Conservation (phyloP, 108 stramenopile genomes). For the Stephanodiscus triporus region DNA sequence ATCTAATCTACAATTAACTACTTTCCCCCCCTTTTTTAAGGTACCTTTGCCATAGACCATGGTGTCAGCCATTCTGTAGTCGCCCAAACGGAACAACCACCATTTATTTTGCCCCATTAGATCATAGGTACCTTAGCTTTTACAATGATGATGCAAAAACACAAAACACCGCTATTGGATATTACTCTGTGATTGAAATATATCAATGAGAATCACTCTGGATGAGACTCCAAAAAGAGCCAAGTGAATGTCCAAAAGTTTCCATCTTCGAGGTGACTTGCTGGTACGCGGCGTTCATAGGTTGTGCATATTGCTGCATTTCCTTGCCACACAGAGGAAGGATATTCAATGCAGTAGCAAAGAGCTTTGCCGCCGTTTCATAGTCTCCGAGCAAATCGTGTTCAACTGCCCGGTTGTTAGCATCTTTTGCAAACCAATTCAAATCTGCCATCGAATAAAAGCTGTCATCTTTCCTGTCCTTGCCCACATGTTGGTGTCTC, state of each 20-base stretch:
- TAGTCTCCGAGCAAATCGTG: conserved; percentile 40
- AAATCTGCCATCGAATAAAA: conserved; percentile 42
- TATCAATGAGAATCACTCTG: not conserved
- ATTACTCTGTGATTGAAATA: too few relatives aligned
- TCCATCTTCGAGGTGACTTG: conserved; percentile 12
- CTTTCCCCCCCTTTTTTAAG: too few relatives aligned
- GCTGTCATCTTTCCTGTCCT: not conserved
- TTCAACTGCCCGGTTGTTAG: conserved; percentile 41
- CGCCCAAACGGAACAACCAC: too few relatives aligned
- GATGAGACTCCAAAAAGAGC: conserved; percentile 12
- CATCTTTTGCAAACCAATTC: conserved; percentile 48
- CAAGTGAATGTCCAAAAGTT: conserved; percentile 9
- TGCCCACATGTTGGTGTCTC: conserved; percentile 12
- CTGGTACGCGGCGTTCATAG: conserved; percentile 17
- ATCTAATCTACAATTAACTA: too few relatives aligned
- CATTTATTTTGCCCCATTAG: too few relatives aligned
- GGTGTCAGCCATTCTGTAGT: too few relatives aligned
- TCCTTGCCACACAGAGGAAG: conserved; percentile 32
- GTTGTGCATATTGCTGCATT: conserved; percentile 23
- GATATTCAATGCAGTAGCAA: conserved; percentile 42
- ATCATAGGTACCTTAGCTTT: too few relatives aligned
- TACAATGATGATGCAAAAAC: too few relatives aligned
- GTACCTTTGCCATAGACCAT: too few relatives aligned
- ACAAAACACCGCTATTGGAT: too few relatives aligned
- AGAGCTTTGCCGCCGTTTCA: conserved; percentile 19